These are phyloP conservation scores for Botrytis fragariae DNA, from an alignment of 2,329 filamentous ascomycete species.

Conservation along the genomic window DNA sequence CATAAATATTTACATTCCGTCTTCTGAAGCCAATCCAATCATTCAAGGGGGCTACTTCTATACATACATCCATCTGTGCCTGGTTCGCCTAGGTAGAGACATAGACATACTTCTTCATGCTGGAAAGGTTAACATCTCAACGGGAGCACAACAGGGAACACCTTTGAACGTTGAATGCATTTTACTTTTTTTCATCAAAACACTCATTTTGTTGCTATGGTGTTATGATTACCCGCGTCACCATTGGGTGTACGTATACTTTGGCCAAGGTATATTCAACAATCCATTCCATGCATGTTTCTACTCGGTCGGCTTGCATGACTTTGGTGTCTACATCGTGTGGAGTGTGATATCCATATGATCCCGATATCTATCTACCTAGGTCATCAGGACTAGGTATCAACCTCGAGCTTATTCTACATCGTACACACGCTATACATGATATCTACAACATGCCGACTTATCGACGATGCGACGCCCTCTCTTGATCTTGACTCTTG, in stretches of 20 bases:
- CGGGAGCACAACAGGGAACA: neutral
- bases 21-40: neutral
- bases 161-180: neutral
- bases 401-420: neutral
- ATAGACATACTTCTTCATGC: neutral
- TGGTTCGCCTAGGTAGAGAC: neutral
- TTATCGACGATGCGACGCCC: neutral
- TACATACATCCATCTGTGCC: neutral
- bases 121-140: neutral
- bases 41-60: no score
- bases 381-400: no score
- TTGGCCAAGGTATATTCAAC: neutral
- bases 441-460: neutral
- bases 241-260: neutral
- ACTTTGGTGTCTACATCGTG: neutral
- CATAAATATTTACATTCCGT: neutral
- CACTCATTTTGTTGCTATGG: neutral
- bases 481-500: neutral
- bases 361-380: neutral
- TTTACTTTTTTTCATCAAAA: neutral
- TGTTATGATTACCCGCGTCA: neutral
- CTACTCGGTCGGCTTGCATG: neutral
- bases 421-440: no score
- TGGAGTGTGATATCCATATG: neutral
- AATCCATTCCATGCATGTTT: neutral